Evolutionary conservation across 2,329 filamentous ascomycete species (phyloP), one percentile per base, ranked within the genome.

Genomic region (Whalleya microplaca): DNA sequence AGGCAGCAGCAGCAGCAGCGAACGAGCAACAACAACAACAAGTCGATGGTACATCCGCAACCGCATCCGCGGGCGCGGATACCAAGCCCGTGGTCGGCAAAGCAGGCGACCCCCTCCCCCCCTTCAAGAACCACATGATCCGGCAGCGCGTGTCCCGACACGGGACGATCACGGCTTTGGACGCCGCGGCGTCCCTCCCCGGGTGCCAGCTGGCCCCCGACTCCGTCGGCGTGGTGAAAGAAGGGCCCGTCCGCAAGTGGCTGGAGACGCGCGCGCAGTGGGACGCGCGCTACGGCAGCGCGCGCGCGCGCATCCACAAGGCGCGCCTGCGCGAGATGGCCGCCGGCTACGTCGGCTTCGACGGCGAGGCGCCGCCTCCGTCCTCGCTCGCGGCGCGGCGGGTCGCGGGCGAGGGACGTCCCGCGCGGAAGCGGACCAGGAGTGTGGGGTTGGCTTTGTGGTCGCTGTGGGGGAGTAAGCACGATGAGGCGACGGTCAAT

Each of bases 121-220:
- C 82, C 0, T 98, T 97, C 73, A 82, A 85, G 50, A 80, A 89
- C 57, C 88, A 96, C 71, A 97, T 98, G 93, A 93, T 99, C 59
- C 88, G 95, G 8, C 92, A 99, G 71, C 82, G 89, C 23, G 87
- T 98, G 19, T 90, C 91, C 58, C 81, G 89, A 1, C 86, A 94
- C 68, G 95, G 95, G 4, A 80, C 82, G 12, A 87, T 93, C 20
- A 86, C 87, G 56, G 82, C 85, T 0, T 79, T 99, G 4, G 80
- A 84, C 0, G 80, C 86, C 0, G 80, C 85, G 19, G 76, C 81
- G 0, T 84, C 91, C 2, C 79, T 96, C 0, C 80, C 84, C 0
- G 90, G 63, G 62, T 96, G 74, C 75, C 86, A 64, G 18, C 75
- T 96, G 19, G 75, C 84, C 1, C 77, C 81, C 1, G 77, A 82